Evolutionary conservation across 257 asterid species (phyloP).

Genomic region (Solanum neorickii): DNA sequence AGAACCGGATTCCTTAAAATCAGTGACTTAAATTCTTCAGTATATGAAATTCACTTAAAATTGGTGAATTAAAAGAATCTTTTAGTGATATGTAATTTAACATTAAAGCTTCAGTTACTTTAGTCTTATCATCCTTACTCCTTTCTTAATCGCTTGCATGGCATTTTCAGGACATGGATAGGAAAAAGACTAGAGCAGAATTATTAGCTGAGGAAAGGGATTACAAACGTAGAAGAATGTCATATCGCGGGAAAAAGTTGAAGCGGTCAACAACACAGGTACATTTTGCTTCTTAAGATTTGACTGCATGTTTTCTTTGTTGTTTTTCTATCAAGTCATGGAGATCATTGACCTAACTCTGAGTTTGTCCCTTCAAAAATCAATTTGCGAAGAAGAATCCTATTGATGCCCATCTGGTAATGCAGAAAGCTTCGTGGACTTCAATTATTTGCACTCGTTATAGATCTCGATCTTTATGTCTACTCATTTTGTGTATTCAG

Average conservation of each 20-base stretch:
- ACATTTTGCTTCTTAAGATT: neutral
- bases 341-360: neutral
- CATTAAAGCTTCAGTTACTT: neutral
- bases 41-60: neutral
- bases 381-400: neutral
- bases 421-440: neutral
- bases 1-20: neutral
- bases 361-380: neutral
- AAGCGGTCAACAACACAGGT: constrained; percentile 72
- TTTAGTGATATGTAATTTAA: neutral
- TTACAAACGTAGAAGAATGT: constrained; percentile 90
- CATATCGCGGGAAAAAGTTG: constrained; percentile 86
- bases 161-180: constrained; percentile 41
- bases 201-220: constrained; percentile 98
- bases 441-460: neutral
- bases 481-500: neutral
- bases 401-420: neutral
- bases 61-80: neutral
- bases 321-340: neutral
- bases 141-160: neutral
- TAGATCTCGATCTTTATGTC: neutral
- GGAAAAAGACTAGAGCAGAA: constrained; percentile 72
- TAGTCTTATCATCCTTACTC: neutral
- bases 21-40: neutral
- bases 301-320: neutral